These are phyloP conservation scores for Periconia sp. DNA, from an alignment of 2,329 filamentous ascomycete genomes.

Conservation along the genomic window DNA sequence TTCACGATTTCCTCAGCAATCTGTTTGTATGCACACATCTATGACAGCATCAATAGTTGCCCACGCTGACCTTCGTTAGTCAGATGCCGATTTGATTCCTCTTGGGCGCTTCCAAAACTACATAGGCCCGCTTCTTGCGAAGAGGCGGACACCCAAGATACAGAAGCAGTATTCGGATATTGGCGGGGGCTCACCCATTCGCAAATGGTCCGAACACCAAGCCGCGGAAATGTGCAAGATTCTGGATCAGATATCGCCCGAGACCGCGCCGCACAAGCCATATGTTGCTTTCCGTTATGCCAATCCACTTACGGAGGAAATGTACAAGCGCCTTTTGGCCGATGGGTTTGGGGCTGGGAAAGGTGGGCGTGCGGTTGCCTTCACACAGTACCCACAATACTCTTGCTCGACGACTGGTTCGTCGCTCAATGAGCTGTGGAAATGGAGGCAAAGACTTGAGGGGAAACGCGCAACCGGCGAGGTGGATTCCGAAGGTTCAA, in stretches of 20 bases:
- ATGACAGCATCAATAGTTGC: not conserved
- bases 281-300: constrained; percentile 98
- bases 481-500: constrained; percentile 54
- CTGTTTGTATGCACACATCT: constrained; percentile 68
- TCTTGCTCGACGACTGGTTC: constrained; percentile 97
- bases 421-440: constrained; percentile 96
- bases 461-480: constrained; percentile 65
- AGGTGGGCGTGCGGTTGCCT: constrained; percentile 92
- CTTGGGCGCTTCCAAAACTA: constrained; percentile 89
- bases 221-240: constrained; percentile 96
- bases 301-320: constrained; percentile 88
- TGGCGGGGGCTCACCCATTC: constrained; percentile 95
- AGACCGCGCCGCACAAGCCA: constrained; percentile 94
- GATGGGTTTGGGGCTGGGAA: constrained; percentile 90
- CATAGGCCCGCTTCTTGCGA: constrained; percentile 83
- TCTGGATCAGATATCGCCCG: constrained; percentile 84
- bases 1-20: constrained; percentile 84
- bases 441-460: constrained; percentile 87
- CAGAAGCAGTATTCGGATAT: constrained; percentile 94
- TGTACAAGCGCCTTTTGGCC: constrained; percentile 78
- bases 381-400: constrained; percentile 98
- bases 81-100: constrained; percentile 94
- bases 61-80: constrained; percentile 53
- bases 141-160: constrained; percentile 90
- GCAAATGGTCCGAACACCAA: constrained; percentile 97